Evolutionary conservation across 2,329 filamentous ascomycete genomes (phyloP).

Genomic region (Fusarium sp.): DNA sequence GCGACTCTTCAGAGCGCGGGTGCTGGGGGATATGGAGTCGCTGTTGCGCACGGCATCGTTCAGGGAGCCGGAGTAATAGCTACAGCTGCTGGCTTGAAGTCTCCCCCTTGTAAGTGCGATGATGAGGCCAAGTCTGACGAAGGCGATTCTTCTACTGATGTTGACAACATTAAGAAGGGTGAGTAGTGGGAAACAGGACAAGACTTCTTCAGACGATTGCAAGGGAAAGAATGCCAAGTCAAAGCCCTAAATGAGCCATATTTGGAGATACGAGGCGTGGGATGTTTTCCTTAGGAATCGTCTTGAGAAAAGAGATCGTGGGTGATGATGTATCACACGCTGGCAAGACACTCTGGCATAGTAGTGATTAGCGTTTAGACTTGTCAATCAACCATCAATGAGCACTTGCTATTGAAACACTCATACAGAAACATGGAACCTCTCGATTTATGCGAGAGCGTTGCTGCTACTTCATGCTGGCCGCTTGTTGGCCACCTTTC

Average conservation of each 20-base stretch:
- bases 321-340: too few species aligned
- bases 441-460: neutral
- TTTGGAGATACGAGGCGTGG: neutral
- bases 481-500: too few species aligned
- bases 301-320: too few species aligned
- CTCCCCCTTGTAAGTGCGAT: neutral
- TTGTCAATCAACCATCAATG: neutral
- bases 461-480: too few species aligned
- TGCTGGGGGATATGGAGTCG: slow-evolving; percentile 49
- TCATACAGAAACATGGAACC: neutral
- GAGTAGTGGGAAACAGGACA: neutral
- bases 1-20: slow-evolving; percentile 54
- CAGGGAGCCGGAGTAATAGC: slow-evolving; percentile 11
- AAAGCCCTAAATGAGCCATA: too few species aligned
- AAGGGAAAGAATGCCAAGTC: neutral
- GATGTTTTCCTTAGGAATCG: too few species aligned
- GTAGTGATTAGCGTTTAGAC: neutral
- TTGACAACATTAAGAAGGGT: neutral
- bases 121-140: neutral
- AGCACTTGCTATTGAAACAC: neutral
- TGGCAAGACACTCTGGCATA: neutral
- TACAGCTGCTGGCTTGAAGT: neutral
- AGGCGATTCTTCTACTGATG: neutral
- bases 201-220: too few species aligned
- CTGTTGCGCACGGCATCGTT: slow-evolving; percentile 37